Evolutionary conservation across 768 basidiomycete genomes (phyloP).

Genomic region (Bullera alba): DNA sequence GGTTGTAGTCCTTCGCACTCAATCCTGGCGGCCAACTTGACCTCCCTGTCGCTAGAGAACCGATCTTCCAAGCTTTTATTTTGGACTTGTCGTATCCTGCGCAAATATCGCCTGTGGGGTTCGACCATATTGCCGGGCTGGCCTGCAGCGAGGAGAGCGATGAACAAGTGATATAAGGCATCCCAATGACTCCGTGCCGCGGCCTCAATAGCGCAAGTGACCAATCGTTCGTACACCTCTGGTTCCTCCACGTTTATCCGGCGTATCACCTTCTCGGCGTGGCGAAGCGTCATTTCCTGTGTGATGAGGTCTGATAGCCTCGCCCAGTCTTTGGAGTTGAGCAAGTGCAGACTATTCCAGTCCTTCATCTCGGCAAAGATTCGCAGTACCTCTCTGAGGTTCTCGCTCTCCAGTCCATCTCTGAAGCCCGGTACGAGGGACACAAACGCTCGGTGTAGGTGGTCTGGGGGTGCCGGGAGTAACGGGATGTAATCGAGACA

Average conservation of each 20-base stretch:
- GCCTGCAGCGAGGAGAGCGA: conserved; percentile 8
- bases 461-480: background rate
- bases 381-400: background rate
- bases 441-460: background rate
- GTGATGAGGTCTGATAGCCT: background rate
- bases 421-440: background rate
- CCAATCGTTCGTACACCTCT: background rate
- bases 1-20: conserved; percentile 8
- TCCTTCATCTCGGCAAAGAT: background rate
- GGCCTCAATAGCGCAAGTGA: conserved; percentile 9
- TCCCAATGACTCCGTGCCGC: conserved; percentile 7
- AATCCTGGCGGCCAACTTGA: conserved; percentile 9
- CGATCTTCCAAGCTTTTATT: conserved; percentile 10
- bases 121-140: conserved; percentile 6
- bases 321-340: background rate
- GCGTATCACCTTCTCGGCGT: background rate
- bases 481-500: background rate
- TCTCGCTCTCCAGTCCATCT: background rate
- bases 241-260: background rate
- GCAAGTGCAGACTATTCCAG: background rate
- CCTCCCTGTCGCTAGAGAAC: conserved; percentile 8
- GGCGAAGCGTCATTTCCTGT: background rate
- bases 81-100: conserved; percentile 10
- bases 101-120: conserved; percentile 3
- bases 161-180: conserved; percentile 8